Base-by-base conservation (phyloP, 208 protist species). In the Leishmania arabica region DNA sequence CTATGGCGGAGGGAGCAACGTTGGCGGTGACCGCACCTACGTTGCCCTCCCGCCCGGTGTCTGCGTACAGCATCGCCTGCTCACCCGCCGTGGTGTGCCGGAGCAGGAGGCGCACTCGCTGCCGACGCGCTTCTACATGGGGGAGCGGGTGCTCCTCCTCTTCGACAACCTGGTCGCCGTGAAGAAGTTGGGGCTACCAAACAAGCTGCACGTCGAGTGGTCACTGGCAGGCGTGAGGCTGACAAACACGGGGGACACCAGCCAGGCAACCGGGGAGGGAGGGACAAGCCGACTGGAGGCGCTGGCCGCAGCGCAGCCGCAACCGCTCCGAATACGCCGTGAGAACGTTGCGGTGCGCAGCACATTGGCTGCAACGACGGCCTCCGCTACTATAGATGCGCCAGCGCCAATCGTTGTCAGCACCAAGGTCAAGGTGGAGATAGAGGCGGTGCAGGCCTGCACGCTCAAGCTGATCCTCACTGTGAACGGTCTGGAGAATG, bases 21-120 rank as follows among this genome's bases (percentile, higher is more conserved):
- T 66, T 31, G 31, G 77, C 19, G 27, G 65, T 37, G 64, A 69
- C 45, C 62, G 66, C 47, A 71, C 37, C 54, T 86, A 88, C 85
- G 58, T 95, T 37, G 64, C 79, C 47, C 86, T 96, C 3, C 94
- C 94, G 1, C 77, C 81, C 0, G 90, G 91, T 34, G 73, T 96
- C 6, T 80, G 79, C 6, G 78, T 93, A 40, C 87, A 88, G 54
- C 89, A 90, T 69, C 84, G 91, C 45, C 86, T 92, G 40, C 86
- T 93, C 58, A 97, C 89, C 17, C 85, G 83, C 17, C 90, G 94
- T 17, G 94, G 94, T 21, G 85, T 95, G 8, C 75, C 83, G 21
- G 78, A 88, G 54, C 80, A 85, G 31, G 92, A 93, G 62, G 87
- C 86, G 70, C 82, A 92, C 79, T 82, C 74, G 56, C 69, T 97